phyloP scores from a whole-genome alignment of 2,329 filamentous ascomycete genomes.

The Hymenoscyphus fraxineus region DNA sequence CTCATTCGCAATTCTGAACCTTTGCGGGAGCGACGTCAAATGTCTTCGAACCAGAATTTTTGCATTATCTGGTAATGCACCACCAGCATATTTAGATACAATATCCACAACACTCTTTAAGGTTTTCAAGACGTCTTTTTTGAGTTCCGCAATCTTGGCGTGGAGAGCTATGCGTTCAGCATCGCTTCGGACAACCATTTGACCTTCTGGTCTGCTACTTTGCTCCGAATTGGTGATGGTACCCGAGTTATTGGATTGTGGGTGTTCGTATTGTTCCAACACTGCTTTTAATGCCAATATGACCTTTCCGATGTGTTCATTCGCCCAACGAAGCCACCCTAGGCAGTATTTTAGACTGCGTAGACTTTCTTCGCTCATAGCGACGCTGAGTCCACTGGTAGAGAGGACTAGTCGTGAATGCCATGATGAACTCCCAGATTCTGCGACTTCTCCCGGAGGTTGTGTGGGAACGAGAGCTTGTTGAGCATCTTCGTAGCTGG shows the following conservation, averaged over 20 bases:
- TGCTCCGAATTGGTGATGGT: constrained; percentile 24
- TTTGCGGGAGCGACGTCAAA: constrained; percentile 76
- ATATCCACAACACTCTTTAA: constrained; percentile 78
- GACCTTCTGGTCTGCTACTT: constrained; percentile 19
- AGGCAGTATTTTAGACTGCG: constrained; percentile 82
- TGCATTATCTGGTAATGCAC: constrained; percentile 85
- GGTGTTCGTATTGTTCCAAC: constrained; percentile 73
- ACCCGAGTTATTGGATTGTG: constrained; percentile 36
- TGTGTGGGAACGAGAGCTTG: constrained; percentile 34
- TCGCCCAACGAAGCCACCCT: constrained; percentile 74
- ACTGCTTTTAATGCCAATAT: constrained; percentile 71
- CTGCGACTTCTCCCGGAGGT: constrained; percentile 29
- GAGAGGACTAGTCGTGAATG: constrained; percentile 82
- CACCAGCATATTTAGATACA: constrained; percentile 87
- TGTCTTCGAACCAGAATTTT: constrained; percentile 77
- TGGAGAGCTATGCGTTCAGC: constrained; percentile 29
- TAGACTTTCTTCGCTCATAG: constrained; percentile 85
- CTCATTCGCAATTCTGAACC: constrained; percentile 71
- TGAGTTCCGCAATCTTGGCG: constrained; percentile 58
- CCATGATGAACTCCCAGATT: constrained; percentile 55
- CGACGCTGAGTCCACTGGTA: constrained; percentile 84
- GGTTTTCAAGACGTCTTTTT: constrained; percentile 69
- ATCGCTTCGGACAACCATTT: constrained; percentile 28
- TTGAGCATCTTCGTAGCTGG: constrained; percentile 64
- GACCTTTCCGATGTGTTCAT: constrained; percentile 72